A percentile compares a stretch with the other conserved stretches of the same genome.
Conservation (phyloP, 1,284 basidiomycete genomes). For the Amylostereum areolatum region DNA sequence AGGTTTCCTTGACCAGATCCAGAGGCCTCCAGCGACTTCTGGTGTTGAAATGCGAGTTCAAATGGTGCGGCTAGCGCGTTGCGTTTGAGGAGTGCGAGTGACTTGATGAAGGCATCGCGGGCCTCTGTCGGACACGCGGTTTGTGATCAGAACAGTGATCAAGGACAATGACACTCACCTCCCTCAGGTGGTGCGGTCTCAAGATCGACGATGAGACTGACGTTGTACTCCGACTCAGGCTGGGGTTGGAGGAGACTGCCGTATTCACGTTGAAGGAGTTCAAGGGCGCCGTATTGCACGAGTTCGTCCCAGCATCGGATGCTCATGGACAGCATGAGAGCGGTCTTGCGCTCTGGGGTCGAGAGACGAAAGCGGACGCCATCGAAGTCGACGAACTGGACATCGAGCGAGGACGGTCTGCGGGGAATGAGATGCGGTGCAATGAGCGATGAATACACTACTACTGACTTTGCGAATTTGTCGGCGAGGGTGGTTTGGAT, state of each 20-base stretch:
- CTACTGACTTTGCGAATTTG: constrained; percentile 77
- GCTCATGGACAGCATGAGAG: constrained; percentile 88
- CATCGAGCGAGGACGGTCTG: constrained; percentile 87
- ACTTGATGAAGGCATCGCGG: constrained; percentile 74
- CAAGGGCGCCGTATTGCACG: constrained; percentile 79
- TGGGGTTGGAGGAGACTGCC: constrained; percentile 59
- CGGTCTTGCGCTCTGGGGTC: constrained; percentile 79
- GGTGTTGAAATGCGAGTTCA: constrained; percentile 83
- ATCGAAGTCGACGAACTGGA: constrained; percentile 97
- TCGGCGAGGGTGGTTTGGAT: constrained; percentile 90
- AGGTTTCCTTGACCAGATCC: constrained; percentile 72
- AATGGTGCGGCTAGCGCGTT: constrained; percentile 96
- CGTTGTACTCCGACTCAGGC: constrained; percentile 83
- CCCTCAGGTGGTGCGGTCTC: constrained; percentile 75
- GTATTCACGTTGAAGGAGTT: constrained; percentile 83
- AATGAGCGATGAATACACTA: constrained; percentile 5
- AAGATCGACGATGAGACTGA: constrained; percentile 84
- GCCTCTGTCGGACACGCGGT: constrained; percentile 46
- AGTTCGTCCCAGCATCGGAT: constrained; percentile 97
- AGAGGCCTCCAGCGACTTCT: constrained; percentile 75
- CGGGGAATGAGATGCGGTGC: constrained; percentile 11
- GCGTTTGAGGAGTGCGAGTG: constrained; percentile 85
- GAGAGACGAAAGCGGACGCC: constrained; percentile 93
- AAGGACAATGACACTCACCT: constrained; percentile 50
- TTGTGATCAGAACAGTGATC: neutral